These are phyloP conservation scores for Ramichloridium luteum DNA, from an alignment of 2,329 filamentous ascomycete genomes.

Conservation along the genomic window DNA sequence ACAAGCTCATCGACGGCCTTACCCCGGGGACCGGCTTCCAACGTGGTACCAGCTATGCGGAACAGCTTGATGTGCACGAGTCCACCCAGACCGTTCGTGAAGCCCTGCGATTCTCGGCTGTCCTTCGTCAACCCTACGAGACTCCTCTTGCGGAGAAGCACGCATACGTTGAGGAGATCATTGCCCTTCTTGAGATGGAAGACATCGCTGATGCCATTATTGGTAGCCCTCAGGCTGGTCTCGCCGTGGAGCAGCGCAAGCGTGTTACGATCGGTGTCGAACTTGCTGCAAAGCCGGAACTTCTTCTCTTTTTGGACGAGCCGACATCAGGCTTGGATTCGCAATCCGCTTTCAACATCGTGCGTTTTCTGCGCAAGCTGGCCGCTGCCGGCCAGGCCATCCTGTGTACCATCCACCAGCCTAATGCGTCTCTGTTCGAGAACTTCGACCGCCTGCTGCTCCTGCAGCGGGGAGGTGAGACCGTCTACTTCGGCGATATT, in stretches of 20 bases:
- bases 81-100: slow-evolving; percentile 51
- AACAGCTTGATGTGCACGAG: slow-evolving; percentile 55
- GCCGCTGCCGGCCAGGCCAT: slow-evolving; percentile 75
- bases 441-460: slow-evolving; percentile 76
- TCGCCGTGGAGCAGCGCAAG: slow-evolving; percentile 57
- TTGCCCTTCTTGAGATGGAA: slow-evolving; percentile 53
- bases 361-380: slow-evolving; percentile 65
- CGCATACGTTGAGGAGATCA: slow-evolving; percentile 53
- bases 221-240: slow-evolving; percentile 46
- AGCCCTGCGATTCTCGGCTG: slow-evolving; percentile 53
- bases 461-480: slow-evolving; percentile 63
- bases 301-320: slow-evolving; percentile 68
- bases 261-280: slow-evolving; percentile 53
- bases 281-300: slow-evolving; percentile 52
- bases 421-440: slow-evolving; percentile 74
- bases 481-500: slow-evolving; percentile 78
- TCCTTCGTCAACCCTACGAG: slow-evolving; percentile 49
- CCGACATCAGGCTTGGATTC: slow-evolving; percentile 64
- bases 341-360: slow-evolving; percentile 63
- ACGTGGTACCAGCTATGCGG: slow-evolving; percentile 51
- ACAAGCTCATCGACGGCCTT: slow-evolving; percentile 49
- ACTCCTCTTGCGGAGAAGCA: slow-evolving; percentile 49
- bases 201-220: slow-evolving; percentile 55
- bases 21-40: slow-evolving; percentile 47
- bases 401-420: slow-evolving; percentile 84